Evolutionary conservation across 768 basidiomycete species (phyloP), one percentile per base, ranked within the genome.

Genomic region (Gymnopilus dilepis): DNA sequence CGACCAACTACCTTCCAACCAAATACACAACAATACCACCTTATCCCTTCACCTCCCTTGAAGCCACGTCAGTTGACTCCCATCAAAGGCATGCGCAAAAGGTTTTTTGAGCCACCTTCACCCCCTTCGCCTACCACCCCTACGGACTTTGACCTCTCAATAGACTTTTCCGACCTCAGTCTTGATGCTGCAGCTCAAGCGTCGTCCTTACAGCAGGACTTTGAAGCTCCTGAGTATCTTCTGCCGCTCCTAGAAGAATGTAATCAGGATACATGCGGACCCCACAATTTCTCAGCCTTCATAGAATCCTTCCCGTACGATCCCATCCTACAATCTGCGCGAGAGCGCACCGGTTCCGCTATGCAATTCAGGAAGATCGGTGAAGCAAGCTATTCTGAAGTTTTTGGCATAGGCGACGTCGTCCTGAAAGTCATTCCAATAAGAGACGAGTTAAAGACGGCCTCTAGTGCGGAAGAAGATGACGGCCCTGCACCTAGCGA

Each of bases 381-480:
- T 41, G 97, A 99, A 77, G 97, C 97, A 6, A 94, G 92, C 51
- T 99, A 91, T 74, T 97, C 94, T 0, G 97, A 99, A 71, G 97
- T 99, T 28, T 99, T 94, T 73, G 91, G 91, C 7, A 89, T 95
- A 53, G 90, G 90, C 2, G 86, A 91, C 65, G 86, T 96, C 33
- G 95, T 96, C n/a, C 81, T 96, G 64, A 97, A 96, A 78, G 83
- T 97, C 45, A 87, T 96, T 37, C 95, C 94, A 6, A 74, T 95
- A 37, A 80, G 86, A 52, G 79, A 84, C 63, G 87, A 88, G 67
- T 77, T 67, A 34, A 68, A 38, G 40, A 43, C 43, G 19, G 58
- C 40, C 40, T 40, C 31, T 21, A 58, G 24, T 33, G 40, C 45
- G 37, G 69, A 70, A 38, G 77, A 76, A 26, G 78, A 80, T 17